Evolutionary conservation across 441 rosid species (phyloP), one percentile per base, ranked within the genome.

Genomic region (Populus hybrid): DNA sequence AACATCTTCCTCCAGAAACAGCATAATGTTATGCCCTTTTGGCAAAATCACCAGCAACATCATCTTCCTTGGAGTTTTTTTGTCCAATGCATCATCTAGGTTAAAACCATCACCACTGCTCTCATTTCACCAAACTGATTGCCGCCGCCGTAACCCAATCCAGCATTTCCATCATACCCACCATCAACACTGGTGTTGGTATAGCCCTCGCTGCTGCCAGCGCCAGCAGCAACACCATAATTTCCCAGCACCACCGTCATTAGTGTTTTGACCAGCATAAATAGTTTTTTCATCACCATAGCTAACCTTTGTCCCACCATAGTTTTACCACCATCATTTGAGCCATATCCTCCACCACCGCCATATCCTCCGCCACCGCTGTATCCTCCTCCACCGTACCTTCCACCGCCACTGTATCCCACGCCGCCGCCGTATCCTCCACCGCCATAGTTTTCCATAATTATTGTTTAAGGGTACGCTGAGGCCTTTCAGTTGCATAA

Each of bases 1-100:
- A 67, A 38, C 53, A 11, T 53, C 28, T 67, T 80, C 67, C 70
- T 28, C 42, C 26, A 42, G 34, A 6, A 34, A 69, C 50, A 9
- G 40, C 32, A 42, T 9, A 63, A 32, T 59, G 70, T 92, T 92
- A 91, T 69, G 91, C 93, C 76, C 91, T 92, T 77, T 94, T 94
- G 67, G 94, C 91, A 63, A 84, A 82, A 78, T 89, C 85, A 28
- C 42, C 85, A 10, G 77, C 61, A 77, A 83, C 82, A 18, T 87
- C 88, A 23, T 81, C 87, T 21, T 87, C 92, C 79, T 79, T 82
- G 84, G 59, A 77, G 61, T 68, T 84, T 23, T 78, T 86, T n/a
- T n/a, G 36, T 77, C 83, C 71, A 26, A 59, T 2, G 77, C 64
- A 8, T 70, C 78, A 42, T 73, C 84, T 32, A 38, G 80, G 61